These are phyloP conservation scores for Clavispora vitiphila DNA, from an alignment of 805 yeast genomes.

Conservation along the genomic window DNA sequence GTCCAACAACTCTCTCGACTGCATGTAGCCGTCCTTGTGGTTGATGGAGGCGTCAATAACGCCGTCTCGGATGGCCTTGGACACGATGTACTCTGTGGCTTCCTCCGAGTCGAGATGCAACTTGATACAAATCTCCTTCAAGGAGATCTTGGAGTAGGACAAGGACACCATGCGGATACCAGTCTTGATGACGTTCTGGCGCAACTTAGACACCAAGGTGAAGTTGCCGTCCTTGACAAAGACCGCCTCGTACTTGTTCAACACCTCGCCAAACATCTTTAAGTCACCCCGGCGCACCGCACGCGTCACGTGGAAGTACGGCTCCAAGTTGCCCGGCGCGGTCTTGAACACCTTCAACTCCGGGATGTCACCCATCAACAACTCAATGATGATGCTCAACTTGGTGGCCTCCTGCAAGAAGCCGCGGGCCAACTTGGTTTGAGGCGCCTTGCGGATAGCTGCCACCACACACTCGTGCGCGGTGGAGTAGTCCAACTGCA, in stretches of 20 bases:
- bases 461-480: conserved; percentile 88
- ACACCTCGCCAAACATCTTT: conserved; percentile 67
- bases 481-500: conserved; percentile 86
- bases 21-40: conserved; percentile 87
- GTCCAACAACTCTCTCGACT: conserved; percentile 80
- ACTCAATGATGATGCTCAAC: conserved; percentile 79
- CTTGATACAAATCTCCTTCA: conserved; percentile 90
- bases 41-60: conserved; percentile 93
- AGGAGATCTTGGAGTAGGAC: conserved; percentile 84
- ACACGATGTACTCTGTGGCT: conserved; percentile 93
- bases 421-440: conserved; percentile 76
- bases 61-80: conserved; percentile 95
- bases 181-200: conserved; percentile 96
- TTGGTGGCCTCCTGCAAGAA: conserved; percentile 88
- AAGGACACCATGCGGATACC: conserved; percentile 92
- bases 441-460: conserved; percentile 97
- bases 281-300: conserved; percentile 94
- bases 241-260: conserved; percentile 54
- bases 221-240: conserved; percentile 76
- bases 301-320: conserved; percentile 81
- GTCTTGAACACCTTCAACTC: conserved; percentile 78
- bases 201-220: conserved; percentile 78
- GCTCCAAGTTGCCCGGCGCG: conserved; percentile 45
- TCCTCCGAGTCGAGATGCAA: conserved; percentile 90
- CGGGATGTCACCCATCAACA: conserved; percentile 95